phyloP scores from a whole-genome alignment of 164 flowering plant species.

The Litsea cubeba region DNA sequence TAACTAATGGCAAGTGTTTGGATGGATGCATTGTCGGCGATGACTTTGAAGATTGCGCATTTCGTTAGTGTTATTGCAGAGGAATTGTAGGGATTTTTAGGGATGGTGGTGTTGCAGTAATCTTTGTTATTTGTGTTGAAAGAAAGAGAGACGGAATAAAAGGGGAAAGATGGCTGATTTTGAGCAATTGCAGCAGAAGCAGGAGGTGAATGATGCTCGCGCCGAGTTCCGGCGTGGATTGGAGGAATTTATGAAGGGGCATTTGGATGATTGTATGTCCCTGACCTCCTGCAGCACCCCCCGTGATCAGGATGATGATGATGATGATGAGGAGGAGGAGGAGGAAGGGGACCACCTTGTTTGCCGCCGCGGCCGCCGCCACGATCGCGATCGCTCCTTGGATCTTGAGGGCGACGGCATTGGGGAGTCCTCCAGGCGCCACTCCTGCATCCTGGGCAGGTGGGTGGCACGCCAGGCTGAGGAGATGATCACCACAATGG shows the following conservation, averaged over 20 bases:
- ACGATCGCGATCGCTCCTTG: constrained; percentile 65
- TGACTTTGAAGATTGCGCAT: too few relatives aligned
- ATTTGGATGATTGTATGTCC: constrained; percentile 79
- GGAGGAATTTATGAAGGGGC: constrained; percentile 86
- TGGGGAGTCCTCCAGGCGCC: constrained; percentile 85
- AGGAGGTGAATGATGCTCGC: constrained; percentile 51
- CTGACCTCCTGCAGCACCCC: constrained; percentile 69
- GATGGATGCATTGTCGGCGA: too few relatives aligned
- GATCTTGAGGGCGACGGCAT: constrained; percentile 88
- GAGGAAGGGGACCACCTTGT: constrained; percentile 74
- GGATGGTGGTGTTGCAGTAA: too few relatives aligned
- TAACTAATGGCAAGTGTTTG: too few relatives aligned
- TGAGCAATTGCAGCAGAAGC: constrained; percentile 53
- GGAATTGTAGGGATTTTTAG: too few relatives aligned
- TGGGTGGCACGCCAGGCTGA: constrained; percentile 97
- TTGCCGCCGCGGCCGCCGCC: constrained; percentile 55
- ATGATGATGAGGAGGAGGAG: constrained; percentile 12
- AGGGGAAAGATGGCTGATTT: constrained; percentile 56
- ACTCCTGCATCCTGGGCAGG: constrained; percentile 72
- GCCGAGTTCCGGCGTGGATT: constrained; percentile 69
- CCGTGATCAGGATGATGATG: constrained; percentile 62
- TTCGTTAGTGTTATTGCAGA: too few relatives aligned
- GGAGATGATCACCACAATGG: constrained; percentile 94
- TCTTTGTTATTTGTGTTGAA: neutral
- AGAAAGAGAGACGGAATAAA: neutral